A percentile compares a stretch with the other conserved stretches of the same genome.
Evolutionary conservation across 2,329 filamentous ascomycete species (phyloP).

Genomic region (Clonostachys byssicola): DNA sequence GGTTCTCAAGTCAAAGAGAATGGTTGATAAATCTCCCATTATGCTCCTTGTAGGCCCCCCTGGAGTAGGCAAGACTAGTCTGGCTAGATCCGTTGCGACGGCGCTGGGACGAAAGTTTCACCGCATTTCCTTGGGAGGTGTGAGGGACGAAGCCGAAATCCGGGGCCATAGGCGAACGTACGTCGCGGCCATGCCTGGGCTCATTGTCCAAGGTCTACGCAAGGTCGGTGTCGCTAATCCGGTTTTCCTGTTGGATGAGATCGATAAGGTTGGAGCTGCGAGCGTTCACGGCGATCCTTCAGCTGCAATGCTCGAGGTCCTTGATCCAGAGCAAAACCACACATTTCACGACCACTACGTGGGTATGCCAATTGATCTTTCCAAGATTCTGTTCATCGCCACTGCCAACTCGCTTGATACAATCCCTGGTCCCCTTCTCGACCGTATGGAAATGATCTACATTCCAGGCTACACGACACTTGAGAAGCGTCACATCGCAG

Average conservation of each 20-base stretch:
- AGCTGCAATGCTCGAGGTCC: slow-evolving; percentile 94
- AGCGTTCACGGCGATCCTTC: slow-evolving; percentile 95
- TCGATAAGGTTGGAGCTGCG: slow-evolving; percentile 89
- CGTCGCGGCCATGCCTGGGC: slow-evolving; percentile 96
- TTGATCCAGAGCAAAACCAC: slow-evolving; percentile 96
- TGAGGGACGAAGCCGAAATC: slow-evolving; percentile 95
- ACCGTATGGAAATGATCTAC: slow-evolving; percentile 95
- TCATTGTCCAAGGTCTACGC: slow-evolving; percentile 89
- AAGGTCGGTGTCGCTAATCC: slow-evolving; percentile 96
- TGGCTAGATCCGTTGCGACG: slow-evolving; percentile 88
- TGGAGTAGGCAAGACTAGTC: slow-evolving; percentile 91
- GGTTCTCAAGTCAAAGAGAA: slow-evolving; percentile 73
- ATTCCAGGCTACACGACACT: slow-evolving; percentile 94
- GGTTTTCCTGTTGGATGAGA: slow-evolving; percentile 93
- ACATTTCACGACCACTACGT: slow-evolving; percentile 95
- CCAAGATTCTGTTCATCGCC: slow-evolving; percentile 95
- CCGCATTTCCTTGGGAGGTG: slow-evolving; percentile 91
- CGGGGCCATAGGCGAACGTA: slow-evolving; percentile 92
- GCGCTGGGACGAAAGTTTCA: slow-evolving; percentile 95
- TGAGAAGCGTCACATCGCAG: slow-evolving; percentile 94
- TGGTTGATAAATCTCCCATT: slow-evolving; percentile 94
- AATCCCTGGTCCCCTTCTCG: slow-evolving; percentile 87
- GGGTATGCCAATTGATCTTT: slow-evolving; percentile 90
- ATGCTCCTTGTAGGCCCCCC: slow-evolving; percentile 89
- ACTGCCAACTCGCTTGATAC: slow-evolving; percentile 94